phyloP scores from a whole-genome alignment of 2,329 filamentous ascomycete genomes.

The Phialocephala subalpina region DNA sequence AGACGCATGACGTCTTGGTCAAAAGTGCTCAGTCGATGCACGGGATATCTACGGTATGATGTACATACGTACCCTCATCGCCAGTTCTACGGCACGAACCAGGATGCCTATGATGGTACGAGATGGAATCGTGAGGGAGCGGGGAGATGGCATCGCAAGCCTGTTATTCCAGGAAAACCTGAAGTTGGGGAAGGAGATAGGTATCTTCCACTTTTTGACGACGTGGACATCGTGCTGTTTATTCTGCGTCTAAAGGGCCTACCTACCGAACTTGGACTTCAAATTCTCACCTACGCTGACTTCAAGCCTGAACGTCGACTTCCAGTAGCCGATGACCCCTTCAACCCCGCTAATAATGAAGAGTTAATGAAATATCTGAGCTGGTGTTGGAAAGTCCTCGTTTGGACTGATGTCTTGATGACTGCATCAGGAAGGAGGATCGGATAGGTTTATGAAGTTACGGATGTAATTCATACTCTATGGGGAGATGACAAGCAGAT shows the following conservation, averaged over 20 bases:
- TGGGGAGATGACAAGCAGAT: background rate
- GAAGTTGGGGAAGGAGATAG: background rate
- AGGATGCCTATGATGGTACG: background rate
- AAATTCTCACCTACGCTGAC: constrained; percentile 3
- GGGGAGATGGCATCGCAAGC: background rate
- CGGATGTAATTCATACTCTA: background rate
- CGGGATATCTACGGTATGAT: background rate
- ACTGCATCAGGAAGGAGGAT: constrained; percentile 2
- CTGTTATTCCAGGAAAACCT: background rate
- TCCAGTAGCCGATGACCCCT: constrained; percentile 6
- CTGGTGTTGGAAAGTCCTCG: constrained; percentile 14
- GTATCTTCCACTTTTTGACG: background rate
- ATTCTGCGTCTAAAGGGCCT: background rate
- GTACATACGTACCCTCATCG: constrained; percentile 9
- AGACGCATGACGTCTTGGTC: no score
- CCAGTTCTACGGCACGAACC: background rate
- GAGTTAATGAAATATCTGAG: constrained; percentile 13
- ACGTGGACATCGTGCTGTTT: background rate
- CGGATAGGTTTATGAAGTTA: constrained; percentile 9
- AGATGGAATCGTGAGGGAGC: background rate
- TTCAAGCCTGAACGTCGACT: constrained; percentile 3
- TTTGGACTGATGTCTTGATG: constrained; percentile 9
- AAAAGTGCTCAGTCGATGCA: background rate
- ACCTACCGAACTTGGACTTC: constrained; percentile 1
- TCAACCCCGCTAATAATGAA: background rate